Evolutionary conservation across 805 yeast species (phyloP), one percentile per base, ranked within the genome.

Genomic region (Saturnispora ahearnii): DNA sequence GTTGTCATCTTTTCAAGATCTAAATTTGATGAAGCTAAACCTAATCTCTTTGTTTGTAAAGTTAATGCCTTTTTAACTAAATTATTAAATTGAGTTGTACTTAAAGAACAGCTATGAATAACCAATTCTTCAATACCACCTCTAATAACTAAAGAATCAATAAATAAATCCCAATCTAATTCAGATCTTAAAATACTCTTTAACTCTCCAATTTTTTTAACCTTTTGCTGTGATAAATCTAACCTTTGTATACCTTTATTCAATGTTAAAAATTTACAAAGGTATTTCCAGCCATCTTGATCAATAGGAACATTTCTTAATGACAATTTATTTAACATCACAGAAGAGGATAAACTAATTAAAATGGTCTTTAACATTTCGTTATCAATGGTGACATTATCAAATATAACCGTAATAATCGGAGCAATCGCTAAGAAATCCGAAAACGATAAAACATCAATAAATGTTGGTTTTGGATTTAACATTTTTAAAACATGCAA

Each of bases 71-170:
- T 64, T 8, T 62, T 62, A 24, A 78, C 67, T 42, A 78, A 64
- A 8, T 64, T 61, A 33, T 62, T 57, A 53, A 77, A 77, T 33
- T 65, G 69, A 3, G 61, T 63, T 52, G 72, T 74, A 2, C 69
- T 59, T 41, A 78, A 59, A 54, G 74, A 73, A 58, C 81, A 78
- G 1, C 83, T 82, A 55, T 78, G 77, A 46, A 78, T 71, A 13
- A 78, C 82, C 50, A 78, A 66, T 55, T 78, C 83, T 58, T 76
- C 81, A 32, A 78, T 69, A 0, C 83, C 82, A 5, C 78, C 78
- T 50, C 80, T 62, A 13, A 57, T 13, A 1, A 64, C 59, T n/a
- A 78, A 49, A 1, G 77, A 55, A 28, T 69, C 63, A 30, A 72
- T 70, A 53, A 78, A 73, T 42, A 77, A 54, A 42, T 70, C 67